Evolutionary conservation across 768 basidiomycete genomes (phyloP).

Genomic region (Phaeotremella skinneri): DNA sequence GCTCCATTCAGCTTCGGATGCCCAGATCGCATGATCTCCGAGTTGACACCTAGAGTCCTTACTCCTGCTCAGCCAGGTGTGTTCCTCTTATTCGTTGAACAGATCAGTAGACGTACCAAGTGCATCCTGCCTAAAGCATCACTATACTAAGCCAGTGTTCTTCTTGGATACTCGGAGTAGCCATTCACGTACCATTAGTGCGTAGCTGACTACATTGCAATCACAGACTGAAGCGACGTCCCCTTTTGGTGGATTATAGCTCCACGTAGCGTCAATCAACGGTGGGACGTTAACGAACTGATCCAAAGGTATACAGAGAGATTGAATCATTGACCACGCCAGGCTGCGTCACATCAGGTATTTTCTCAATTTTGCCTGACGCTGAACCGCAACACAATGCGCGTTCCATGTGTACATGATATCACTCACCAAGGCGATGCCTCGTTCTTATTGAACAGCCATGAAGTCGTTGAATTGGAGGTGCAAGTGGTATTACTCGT

Average conservation of each 20-base stretch:
- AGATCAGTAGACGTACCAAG: constrained; percentile 6
- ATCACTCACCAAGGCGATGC: constrained; percentile 44
- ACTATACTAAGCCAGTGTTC: background rate
- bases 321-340: constrained; percentile 41
- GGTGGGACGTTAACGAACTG: constrained; percentile 40
- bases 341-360: constrained; percentile 10
- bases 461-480: constrained; percentile 19
- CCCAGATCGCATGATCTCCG: constrained; percentile 8
- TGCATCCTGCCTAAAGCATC: constrained; percentile 16
- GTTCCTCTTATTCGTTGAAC: background rate
- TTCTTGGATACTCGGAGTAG: too few relatives aligned
- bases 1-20: constrained; percentile 12
- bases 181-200: constrained; percentile 32
- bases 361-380: background rate
- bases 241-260: constrained; percentile 26
- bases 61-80: background rate
- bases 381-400: too few relatives aligned
- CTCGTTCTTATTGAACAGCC: constrained; percentile 33
- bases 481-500: constrained; percentile 33
- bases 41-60: constrained; percentile 16
- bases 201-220: constrained; percentile 37
- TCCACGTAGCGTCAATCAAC: constrained; percentile 25
- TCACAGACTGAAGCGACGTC: constrained; percentile 23
- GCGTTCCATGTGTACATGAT: background rate
- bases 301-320: constrained; percentile 29